phyloP scores from a whole-genome alignment of 495 filamentous ascomycete genomes.

The Podospora anserina region DNA sequence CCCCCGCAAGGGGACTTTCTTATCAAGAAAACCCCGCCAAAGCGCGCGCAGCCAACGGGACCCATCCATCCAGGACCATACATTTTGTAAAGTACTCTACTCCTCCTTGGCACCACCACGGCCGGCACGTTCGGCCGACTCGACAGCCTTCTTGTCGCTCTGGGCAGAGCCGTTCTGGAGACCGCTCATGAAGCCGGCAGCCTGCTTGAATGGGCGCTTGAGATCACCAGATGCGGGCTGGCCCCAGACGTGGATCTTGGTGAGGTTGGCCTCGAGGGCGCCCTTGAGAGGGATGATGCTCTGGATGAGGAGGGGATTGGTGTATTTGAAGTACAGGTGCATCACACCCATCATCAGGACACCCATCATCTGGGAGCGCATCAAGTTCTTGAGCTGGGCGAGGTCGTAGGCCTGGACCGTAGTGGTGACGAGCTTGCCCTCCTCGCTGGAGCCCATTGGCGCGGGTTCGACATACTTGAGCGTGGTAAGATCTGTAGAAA shows the following conservation, averaged over 20 bases:
- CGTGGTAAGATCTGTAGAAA: conserved; percentile 79
- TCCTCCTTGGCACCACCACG: conserved; percentile 89
- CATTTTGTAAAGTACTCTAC: conserved; percentile 43
- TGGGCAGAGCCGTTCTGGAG: conserved; percentile 68
- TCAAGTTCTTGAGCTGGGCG: conserved; percentile 73
- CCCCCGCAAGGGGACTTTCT: not conserved
- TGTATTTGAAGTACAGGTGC: conserved; percentile 99
- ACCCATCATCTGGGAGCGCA: conserved; percentile 89
- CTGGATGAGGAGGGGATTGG: conserved; percentile 97
- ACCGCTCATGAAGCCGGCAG: conserved; percentile 72
- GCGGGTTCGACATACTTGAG: conserved; percentile 97
- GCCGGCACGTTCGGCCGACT: conserved; percentile 79
- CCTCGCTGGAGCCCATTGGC: conserved; percentile 84
- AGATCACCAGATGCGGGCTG: conserved; percentile 88
- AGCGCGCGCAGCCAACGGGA: not conserved
- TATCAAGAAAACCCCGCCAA: not conserved
- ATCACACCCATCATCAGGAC: conserved; percentile 97
- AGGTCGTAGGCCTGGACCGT: conserved; percentile 92
- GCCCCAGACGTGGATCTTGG: conserved; percentile 92
- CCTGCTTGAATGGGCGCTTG: conserved; percentile 90
- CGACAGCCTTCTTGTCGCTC: conserved; percentile 95
- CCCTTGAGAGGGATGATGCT: conserved; percentile 96
- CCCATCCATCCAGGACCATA: not conserved
- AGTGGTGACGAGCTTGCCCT: conserved; percentile 91
- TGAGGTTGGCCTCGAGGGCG: conserved; percentile 87